phyloP scores from a whole-genome alignment of 2,329 filamentous ascomycete genomes.

The Phyllosticta citrichinensis region DNA sequence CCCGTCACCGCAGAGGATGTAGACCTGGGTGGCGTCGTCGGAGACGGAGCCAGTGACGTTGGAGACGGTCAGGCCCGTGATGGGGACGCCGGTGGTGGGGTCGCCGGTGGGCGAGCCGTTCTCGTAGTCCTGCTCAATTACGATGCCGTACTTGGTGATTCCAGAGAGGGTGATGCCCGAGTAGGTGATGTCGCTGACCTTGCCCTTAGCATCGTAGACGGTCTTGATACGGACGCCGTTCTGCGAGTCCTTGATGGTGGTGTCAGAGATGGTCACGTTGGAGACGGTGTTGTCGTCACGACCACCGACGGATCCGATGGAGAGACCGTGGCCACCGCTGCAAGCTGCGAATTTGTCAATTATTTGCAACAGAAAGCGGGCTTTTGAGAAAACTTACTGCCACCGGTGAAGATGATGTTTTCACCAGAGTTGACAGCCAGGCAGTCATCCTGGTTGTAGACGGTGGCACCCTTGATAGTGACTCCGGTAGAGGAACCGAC shows the following conservation, averaged over 20 bases:
- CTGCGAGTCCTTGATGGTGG: conserved; percentile 36
- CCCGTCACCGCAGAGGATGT: conserved; percentile 47
- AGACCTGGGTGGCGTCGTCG: conserved; percentile 31
- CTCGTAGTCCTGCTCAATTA: conserved; percentile 43
- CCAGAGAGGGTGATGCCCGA: conserved; percentile 36
- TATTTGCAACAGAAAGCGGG: conserved; percentile 23
- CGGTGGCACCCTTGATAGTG: conserved; percentile 34
- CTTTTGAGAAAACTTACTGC: background rate
- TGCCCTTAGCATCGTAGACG: conserved; percentile 41
- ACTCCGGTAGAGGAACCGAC: conserved; percentile 36
- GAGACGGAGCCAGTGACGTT: conserved; percentile 32
- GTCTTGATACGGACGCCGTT: conserved; percentile 48
- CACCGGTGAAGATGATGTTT: conserved; percentile 1
- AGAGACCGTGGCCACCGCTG: conserved; percentile 43
- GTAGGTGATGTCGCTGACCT: conserved; percentile 39
- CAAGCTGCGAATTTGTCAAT: conserved; percentile 19
- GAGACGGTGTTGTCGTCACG: conserved; percentile 41
- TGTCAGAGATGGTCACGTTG: conserved; percentile 39
- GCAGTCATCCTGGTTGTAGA: conserved; percentile 48
- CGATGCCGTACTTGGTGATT: conserved; percentile 42
- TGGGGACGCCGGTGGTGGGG: conserved; percentile 39
- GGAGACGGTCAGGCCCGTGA: conserved; percentile 33
- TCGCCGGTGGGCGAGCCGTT: conserved; percentile 35
- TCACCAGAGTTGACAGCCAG: conserved; percentile 44
- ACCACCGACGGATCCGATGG: conserved; percentile 45